A percentile compares a stretch with the other conserved stretches of the same genome.
Conservation (phyloP, 2,329 filamentous ascomycete genomes). For the Colletotrichum tanaceti region DNA sequence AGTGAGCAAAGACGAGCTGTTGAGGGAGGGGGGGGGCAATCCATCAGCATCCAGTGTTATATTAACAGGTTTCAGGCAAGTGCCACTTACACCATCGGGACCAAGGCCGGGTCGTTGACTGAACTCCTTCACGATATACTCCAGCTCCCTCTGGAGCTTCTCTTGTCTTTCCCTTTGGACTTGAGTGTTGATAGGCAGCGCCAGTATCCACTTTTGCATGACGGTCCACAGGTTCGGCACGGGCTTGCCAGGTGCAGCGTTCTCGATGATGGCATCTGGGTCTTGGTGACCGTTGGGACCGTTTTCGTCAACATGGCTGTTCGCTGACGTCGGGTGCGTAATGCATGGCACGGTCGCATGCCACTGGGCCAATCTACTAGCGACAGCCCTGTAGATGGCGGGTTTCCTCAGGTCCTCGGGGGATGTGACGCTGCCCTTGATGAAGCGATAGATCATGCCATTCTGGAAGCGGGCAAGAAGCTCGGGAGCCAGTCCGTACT, state of each 20-base stretch:
- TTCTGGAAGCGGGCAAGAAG: constrained; percentile 94
- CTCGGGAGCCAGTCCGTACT: constrained; percentile 83
- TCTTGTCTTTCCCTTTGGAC: constrained; percentile 75
- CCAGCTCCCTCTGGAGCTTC: constrained; percentile 79
- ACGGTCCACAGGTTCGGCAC: constrained; percentile 94
- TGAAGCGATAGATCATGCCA: constrained; percentile 93
- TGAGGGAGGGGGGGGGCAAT: neutral
- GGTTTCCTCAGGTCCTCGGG: constrained; percentile 83
- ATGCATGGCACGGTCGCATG: constrained; percentile 79
- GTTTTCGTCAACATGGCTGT: constrained; percentile 52
- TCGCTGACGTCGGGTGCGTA: constrained; percentile 47
- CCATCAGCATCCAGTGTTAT: constrained; percentile 17
- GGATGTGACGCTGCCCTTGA: constrained; percentile 82
- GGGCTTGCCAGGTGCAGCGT: constrained; percentile 73
- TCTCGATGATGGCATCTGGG: constrained; percentile 53
- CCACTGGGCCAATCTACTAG: constrained; percentile 89
- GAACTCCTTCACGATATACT: constrained; percentile 75
- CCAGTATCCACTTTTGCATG: constrained; percentile 94
- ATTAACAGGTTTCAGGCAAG: neutral
- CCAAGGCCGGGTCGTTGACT: constrained; percentile 83
- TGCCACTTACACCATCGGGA: constrained; percentile 73
- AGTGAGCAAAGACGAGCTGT: constrained; percentile 91
- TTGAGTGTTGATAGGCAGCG: constrained; percentile 79
- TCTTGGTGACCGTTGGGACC: constrained; percentile 48
- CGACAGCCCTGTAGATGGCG: constrained; percentile 84